Conservation (phyloP, 495 filamentous ascomycete genomes). For the Thermothielavioides terrestris region DNA sequence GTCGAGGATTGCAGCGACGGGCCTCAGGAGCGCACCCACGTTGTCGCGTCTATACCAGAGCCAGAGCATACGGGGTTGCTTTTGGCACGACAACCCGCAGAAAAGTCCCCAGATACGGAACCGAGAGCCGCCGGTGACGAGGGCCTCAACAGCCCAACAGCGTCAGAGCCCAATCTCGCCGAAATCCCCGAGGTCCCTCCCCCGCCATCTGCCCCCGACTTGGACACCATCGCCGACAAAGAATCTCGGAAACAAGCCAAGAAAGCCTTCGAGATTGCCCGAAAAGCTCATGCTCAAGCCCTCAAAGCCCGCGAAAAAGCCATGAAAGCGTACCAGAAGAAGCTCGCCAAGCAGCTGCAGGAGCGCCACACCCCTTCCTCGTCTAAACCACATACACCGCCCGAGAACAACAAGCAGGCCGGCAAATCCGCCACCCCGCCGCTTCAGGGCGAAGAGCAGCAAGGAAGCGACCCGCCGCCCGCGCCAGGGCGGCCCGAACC, state of each 20-base stretch:
- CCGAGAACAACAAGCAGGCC: slow-evolving; percentile 16
- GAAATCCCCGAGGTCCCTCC: slow-evolving; percentile 35
- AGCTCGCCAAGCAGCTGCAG: slow-evolving; percentile 32
- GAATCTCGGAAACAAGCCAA: slow-evolving; percentile 55
- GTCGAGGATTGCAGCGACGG: slow-evolving; percentile 34
- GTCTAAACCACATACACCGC: slow-evolving; percentile 32
- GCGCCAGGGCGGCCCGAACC: no score
- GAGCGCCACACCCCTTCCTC: slow-evolving; percentile 13
- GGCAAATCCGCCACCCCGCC: not conserved
- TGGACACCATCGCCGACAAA: slow-evolving; percentile 48
- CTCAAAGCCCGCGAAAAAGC: slow-evolving; percentile 56
- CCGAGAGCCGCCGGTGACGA: not conserved
- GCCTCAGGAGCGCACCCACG: slow-evolving; percentile 5
- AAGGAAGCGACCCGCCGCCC: no score
- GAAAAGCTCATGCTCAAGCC: slow-evolving; percentile 52
- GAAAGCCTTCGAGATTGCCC: slow-evolving; percentile 47
- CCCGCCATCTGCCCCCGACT: slow-evolving; percentile 38
- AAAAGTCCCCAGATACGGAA: not conserved
- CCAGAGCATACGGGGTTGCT: no score
- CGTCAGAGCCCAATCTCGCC: slow-evolving; percentile 26
- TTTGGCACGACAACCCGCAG: not conserved
- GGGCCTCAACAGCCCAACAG: not conserved
- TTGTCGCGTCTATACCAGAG: slow-evolving; percentile 30
- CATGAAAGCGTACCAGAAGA: slow-evolving; percentile 48
- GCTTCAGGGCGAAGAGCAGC: not conserved